Evolutionary conservation across 768 basidiomycete genomes (phyloP).

Genomic region (Mycena capillaripes): DNA sequence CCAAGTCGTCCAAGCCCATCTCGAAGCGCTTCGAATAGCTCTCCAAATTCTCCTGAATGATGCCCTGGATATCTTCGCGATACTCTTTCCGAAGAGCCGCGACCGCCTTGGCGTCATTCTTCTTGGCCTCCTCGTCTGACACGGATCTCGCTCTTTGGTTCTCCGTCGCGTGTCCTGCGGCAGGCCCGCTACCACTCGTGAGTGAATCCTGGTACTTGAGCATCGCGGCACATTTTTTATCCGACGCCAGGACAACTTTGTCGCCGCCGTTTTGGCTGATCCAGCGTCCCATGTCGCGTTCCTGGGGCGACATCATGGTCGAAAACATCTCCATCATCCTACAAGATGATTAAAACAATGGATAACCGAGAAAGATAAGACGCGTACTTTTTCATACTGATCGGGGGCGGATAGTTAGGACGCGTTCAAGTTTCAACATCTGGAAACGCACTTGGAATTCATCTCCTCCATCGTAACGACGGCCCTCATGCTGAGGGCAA

Average conservation of each 20-base stretch:
- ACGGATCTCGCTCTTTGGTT: background rate
- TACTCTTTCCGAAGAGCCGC: conserved; percentile 36
- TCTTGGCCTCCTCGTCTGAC: conserved; percentile 2
- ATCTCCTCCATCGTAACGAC: conserved; percentile 24
- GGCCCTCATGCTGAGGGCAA: conserved; percentile 17
- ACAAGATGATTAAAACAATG: background rate
- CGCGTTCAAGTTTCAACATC: background rate
- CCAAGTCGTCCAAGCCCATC: conserved; percentile 40
- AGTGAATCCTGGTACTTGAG: conserved; percentile 10
- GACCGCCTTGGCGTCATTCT: conserved; percentile 23
- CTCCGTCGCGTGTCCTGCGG: background rate
- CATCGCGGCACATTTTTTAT: conserved; percentile 15
- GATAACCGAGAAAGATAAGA: background rate
- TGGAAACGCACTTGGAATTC: conserved; percentile 7
- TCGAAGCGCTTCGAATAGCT: conserved; percentile 25
- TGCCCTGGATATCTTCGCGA: conserved; percentile 28
- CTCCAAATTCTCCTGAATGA: conserved; percentile 3
- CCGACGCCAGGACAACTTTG: conserved; percentile 12
- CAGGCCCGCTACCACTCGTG: background rate
- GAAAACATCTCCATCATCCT: conserved; percentile 28
- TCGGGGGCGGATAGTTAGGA: background rate
- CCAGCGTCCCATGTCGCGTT: conserved; percentile 22
- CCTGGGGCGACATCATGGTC: conserved; percentile 22
- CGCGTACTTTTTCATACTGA: conserved; percentile 14
- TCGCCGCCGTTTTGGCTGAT: conserved; percentile 41